These are phyloP conservation scores for Dictyophora rubrovolvata DNA, from an alignment of 768 basidiomycete genomes.

Conservation along the genomic window DNA sequence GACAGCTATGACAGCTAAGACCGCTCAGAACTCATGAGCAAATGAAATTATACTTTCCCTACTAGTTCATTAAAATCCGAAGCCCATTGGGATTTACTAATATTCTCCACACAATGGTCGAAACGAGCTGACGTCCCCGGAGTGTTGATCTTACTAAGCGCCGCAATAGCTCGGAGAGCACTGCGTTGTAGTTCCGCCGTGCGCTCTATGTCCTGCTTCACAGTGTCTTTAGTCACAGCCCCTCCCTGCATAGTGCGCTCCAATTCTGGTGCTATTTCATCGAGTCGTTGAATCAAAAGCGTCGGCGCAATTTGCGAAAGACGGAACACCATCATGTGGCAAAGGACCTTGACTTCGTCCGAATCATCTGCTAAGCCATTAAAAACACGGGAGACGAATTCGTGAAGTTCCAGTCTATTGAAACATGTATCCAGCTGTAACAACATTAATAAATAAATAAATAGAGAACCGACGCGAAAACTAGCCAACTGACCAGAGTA, in stretches of 20 bases:
- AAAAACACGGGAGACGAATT: conserved; percentile 74
- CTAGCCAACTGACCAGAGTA: conserved; percentile 54
- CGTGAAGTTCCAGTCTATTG: conserved; percentile 74
- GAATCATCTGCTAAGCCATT: conserved; percentile 79
- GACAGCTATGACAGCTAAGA: background rate
- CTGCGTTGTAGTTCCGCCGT: conserved; percentile 87
- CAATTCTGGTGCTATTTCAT: conserved; percentile 73
- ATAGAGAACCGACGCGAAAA: background rate
- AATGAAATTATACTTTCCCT: conserved; percentile 12
- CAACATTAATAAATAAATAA: background rate
- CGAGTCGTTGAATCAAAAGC: conserved; percentile 71
- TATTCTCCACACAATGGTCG: conserved; percentile 67
- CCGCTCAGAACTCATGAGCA: background rate
- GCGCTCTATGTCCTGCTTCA: conserved; percentile 85
- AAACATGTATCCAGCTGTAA: conserved; percentile 83
- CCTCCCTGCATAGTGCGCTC: conserved; percentile 87
- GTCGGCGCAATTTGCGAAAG: conserved; percentile 80
- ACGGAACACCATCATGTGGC: conserved; percentile 90
- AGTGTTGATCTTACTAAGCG: conserved; percentile 64
- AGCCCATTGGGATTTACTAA: conserved; percentile 61
- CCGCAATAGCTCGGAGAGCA: conserved; percentile 78
- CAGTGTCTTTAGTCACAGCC: conserved; percentile 85
- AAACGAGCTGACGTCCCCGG: conserved; percentile 62
- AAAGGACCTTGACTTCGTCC: conserved; percentile 95
- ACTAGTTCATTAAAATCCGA: conserved; percentile 55